Evolutionary conservation across 2,329 filamentous ascomycete genomes (phyloP).

Genomic region (Fusarium sp.): DNA sequence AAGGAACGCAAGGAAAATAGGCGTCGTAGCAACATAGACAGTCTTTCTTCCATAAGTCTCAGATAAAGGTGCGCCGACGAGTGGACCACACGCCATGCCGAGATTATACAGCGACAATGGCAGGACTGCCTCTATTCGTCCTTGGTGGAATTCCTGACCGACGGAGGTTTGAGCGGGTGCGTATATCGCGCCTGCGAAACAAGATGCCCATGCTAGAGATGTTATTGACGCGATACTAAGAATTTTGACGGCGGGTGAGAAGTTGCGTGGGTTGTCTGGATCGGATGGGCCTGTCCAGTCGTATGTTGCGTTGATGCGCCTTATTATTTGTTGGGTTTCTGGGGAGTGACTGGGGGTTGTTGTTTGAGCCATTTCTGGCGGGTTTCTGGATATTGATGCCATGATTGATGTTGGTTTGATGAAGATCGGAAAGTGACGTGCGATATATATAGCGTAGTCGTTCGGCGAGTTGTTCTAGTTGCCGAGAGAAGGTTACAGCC

Average conservation of each 20-base stretch:
- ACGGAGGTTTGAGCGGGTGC: conserved; percentile 20
- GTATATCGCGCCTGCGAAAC: conserved; percentile 22
- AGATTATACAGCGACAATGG: conserved; percentile 30
- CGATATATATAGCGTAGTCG: neutral
- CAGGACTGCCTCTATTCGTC: neutral
- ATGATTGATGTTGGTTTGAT: neutral
- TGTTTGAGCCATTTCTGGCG: conserved; percentile 1
- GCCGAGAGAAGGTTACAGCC: neutral
- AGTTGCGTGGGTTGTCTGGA: conserved; percentile 31
- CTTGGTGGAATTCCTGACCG: neutral
- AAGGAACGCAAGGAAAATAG: conserved; percentile 23
- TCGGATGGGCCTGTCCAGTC: conserved; percentile 26
- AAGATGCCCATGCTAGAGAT: conserved; percentile 9
- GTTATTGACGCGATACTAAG: conserved; percentile 24
- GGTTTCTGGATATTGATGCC: neutral
- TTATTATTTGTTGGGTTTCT: conserved; percentile 14
- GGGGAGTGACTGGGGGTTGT: neutral
- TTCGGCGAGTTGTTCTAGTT: conserved; percentile 1
- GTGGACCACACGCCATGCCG: conserved; percentile 31
- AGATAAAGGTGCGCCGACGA: conserved; percentile 23
- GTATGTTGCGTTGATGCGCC: conserved; percentile 30
- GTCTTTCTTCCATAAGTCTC: conserved; percentile 30
- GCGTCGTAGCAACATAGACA: conserved; percentile 25
- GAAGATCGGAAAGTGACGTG: neutral
- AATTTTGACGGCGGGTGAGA: neutral